Conservation (phyloP, 2,329 filamentous ascomycete species). For the Clonostachys rhizophaga region DNA sequence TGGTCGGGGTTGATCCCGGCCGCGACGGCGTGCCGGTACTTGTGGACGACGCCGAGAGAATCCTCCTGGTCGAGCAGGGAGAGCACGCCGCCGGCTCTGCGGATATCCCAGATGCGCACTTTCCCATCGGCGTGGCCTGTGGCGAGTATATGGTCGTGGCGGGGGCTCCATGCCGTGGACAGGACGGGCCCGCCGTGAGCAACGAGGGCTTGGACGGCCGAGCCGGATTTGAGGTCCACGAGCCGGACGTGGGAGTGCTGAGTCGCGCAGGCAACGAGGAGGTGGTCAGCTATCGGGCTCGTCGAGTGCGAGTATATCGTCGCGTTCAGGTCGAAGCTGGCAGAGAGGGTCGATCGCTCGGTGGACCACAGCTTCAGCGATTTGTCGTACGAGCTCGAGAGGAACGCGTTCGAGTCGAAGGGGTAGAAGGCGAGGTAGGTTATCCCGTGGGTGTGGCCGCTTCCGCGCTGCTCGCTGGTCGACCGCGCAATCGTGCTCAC, state of each 20-base stretch:
- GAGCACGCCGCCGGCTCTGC: conserved; percentile 71
- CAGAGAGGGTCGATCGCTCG: conserved; percentile 53
- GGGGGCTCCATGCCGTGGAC: conserved; percentile 76
- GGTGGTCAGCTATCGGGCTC: conserved; percentile 65
- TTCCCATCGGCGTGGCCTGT: conserved; percentile 83
- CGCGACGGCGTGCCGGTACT: conserved; percentile 23
- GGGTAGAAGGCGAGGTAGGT: conserved; percentile 76
- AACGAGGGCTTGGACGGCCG: conserved; percentile 64
- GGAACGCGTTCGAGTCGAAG: conserved; percentile 70
- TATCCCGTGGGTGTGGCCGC: conserved; percentile 63
- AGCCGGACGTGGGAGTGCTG: conserved; percentile 81
- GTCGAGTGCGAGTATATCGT: conserved; percentile 74
- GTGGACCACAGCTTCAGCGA: conserved; percentile 73
- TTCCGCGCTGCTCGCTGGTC: conserved; percentile 9
- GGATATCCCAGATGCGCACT: conserved; percentile 82
- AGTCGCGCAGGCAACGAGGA: conserved; percentile 84
- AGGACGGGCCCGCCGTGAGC: conserved; percentile 66
- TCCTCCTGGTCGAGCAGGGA: conserved; percentile 83
- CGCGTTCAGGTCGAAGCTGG: conserved; percentile 62
- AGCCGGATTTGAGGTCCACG: conserved; percentile 79
- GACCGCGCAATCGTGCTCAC: conserved; percentile 43
- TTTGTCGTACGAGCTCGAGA: conserved; percentile 75
- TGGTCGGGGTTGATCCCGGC: conserved; percentile 17
- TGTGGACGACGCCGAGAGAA: conserved; percentile 58
- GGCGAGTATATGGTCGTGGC: conserved; percentile 72